Evolutionary conservation across 805 yeast species (phyloP), one percentile per base, ranked within the genome.

Genomic region (Saccharomycopsis capsularis): DNA sequence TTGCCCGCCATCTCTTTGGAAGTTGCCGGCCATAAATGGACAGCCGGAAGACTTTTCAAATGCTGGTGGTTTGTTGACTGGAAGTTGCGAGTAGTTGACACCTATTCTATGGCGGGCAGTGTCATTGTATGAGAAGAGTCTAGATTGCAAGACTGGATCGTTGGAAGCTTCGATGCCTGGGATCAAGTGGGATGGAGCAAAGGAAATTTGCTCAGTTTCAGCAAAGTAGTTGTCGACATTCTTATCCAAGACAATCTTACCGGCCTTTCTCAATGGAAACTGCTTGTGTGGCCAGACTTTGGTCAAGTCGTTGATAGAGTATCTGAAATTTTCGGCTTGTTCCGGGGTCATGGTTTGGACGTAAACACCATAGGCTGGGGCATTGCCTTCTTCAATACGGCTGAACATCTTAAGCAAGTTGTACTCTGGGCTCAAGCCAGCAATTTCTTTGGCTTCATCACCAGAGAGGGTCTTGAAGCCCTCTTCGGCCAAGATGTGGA

Each of bases 31-130:
- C 24, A 65, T 64, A 43, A 64, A 60, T 19, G 88, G 88, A 64
- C 85, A 78, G 24, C 65, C 60, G 44, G 59, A 38, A 35, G 59
- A 60, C 34, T 44, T 48, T 11, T 55, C 59, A 44, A 60, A 59
- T 21, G 64, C 60, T 43, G 65, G 57, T 38, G 75, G 71, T 46
- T 66, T 65, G 68, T 81, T 81, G 56, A 79, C 81, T 5, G 87
- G 87, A 54, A 81, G 65, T 60, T 81, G 87, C 48, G 74, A 69
- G 67, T 75, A 81, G 68, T 81, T 83, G 41, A 74, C 65, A 51
- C 90, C 90, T 59, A 83, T 73, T 66, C 91, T 76, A 70, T 82
- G 79, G 62, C 86, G 78, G 67, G 81, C 87, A 40, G 90, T 81
- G 67, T 83, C 90, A 49, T 81, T 74, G 68, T 83, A 82, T 22